These are phyloP conservation scores for Colletotrichum shisoi DNA, from an alignment of 2,329 filamentous ascomycete species.

Conservation along the genomic window DNA sequence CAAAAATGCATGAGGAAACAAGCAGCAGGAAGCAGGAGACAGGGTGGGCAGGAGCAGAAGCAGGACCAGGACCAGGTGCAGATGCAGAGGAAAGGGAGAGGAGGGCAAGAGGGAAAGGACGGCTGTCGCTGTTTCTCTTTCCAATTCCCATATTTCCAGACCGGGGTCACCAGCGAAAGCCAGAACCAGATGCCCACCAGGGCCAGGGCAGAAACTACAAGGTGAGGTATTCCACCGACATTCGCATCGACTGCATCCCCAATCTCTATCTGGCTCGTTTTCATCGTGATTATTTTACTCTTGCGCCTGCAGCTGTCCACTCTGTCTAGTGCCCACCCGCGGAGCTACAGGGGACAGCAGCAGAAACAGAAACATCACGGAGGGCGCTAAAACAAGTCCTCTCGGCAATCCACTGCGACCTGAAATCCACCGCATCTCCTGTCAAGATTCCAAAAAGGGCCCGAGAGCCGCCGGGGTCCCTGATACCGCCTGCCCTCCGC, in stretches of 20 bases:
- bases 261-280: background rate
- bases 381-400: slow-evolving; percentile 36
- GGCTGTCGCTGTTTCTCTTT: background rate
- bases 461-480: slow-evolving; percentile 18
- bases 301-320: slow-evolving; percentile 31
- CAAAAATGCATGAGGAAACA: background rate
- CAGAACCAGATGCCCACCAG: background rate
- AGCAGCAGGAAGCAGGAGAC: background rate
- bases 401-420: slow-evolving; percentile 32
- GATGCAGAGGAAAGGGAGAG: background rate
- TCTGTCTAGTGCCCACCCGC: background rate
- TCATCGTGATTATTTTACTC: background rate
- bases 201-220: slow-evolving; percentile 16
- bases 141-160: background rate
- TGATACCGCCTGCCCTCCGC: background rate
- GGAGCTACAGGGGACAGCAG: slow-evolving; percentile 4
- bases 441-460: slow-evolving; percentile 22
- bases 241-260: background rate
- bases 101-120: slow-evolving; percentile 21
- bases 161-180: background rate
- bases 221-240: slow-evolving; percentile 19
- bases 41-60: background rate
- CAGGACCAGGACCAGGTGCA: background rate
- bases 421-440: slow-evolving; percentile 32
- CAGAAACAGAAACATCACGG: slow-evolving; percentile 32